A percentile compares a stretch with the other conserved stretches of the same genome.
Evolutionary conservation across 2,329 filamentous ascomycete genomes (phyloP).

Genomic region (Colletotrichum kahawae): DNA sequence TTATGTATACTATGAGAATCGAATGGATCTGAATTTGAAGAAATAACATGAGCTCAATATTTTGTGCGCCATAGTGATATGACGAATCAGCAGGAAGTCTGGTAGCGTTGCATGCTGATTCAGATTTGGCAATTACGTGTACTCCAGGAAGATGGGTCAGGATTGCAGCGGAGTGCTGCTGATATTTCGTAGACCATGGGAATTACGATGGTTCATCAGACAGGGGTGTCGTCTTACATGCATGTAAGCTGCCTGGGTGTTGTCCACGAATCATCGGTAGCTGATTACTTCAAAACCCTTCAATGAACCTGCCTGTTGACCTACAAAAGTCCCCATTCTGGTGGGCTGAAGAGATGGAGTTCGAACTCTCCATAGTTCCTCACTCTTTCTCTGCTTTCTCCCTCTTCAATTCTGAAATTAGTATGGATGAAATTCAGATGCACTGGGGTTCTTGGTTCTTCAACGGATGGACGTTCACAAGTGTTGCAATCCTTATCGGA

Average conservation of each 20-base stretch:
- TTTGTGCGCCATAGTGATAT: neutral
- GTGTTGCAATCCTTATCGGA: neutral
- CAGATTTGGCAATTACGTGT: neutral
- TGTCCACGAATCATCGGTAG: neutral
- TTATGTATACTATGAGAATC: neutral
- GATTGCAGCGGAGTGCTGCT: neutral
- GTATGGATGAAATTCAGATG: neutral
- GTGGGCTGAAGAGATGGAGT: neutral
- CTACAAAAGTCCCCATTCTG: neutral
- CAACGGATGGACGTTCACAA: neutral
- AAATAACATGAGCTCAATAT: neutral
- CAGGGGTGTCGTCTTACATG: neutral
- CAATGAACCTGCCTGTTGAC: neutral
- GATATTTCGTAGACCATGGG: neutral
- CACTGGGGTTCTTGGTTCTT: neutral
- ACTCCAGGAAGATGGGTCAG: neutral
- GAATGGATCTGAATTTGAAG: neutral
- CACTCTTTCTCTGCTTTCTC: neutral
- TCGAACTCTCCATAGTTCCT: neutral
- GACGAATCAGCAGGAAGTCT: neutral
- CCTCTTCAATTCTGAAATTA: no score
- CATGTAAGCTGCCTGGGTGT: neutral
- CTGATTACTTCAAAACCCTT: neutral
- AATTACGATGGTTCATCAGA: neutral
- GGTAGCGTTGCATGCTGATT: neutral